Conservation (phyloP, 2,329 filamentous ascomycete species). For the Onygenales sp. region DNA sequence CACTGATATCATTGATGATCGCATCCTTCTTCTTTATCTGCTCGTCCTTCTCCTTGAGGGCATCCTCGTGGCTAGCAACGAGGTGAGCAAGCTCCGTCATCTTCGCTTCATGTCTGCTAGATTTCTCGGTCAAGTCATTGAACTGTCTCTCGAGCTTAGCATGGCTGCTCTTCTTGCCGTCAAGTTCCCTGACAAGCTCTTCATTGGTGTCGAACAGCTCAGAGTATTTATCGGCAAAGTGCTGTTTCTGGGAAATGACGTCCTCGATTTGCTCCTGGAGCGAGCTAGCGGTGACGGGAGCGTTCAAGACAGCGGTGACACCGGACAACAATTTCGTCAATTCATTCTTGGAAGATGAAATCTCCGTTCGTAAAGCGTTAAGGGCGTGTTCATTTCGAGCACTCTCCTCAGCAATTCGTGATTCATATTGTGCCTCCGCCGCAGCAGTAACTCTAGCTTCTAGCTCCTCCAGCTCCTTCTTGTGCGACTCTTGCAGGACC, state of each 20-base stretch:
- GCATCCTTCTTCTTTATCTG: conserved; percentile 38
- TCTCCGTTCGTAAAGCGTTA: conserved; percentile 51
- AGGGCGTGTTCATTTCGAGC: conserved; percentile 50
- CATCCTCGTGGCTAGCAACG: conserved; percentile 38
- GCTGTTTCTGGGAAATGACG: conserved; percentile 31
- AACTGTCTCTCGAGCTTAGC: conserved; percentile 28
- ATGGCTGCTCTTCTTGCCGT: conserved; percentile 16
- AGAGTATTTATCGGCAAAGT: conserved; percentile 33
- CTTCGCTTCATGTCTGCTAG: conserved; percentile 41
- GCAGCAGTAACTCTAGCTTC: conserved; percentile 28
- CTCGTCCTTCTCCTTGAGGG: conserved; percentile 34
- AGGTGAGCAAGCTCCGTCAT: conserved; percentile 45
- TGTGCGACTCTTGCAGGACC: conserved; percentile 45
- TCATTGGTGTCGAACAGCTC: conserved; percentile 32
- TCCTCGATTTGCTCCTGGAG: conserved; percentile 58
- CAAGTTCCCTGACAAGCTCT: conserved; percentile 28
- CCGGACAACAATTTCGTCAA: conserved; percentile 55
- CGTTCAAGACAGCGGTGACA: conserved; percentile 36
- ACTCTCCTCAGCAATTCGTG: conserved; percentile 42
- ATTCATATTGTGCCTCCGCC: conserved; percentile 27
- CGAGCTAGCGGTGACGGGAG: conserved; percentile 44
- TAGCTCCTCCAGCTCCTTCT: conserved; percentile 31
- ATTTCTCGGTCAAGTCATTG: conserved; percentile 30
- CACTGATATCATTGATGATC: conserved; percentile 41
- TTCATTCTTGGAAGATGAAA: conserved; percentile 56